phyloP scores from a whole-genome alignment of 2,329 filamentous ascomycete species.

The Pestalotiopsis sp. region DNA sequence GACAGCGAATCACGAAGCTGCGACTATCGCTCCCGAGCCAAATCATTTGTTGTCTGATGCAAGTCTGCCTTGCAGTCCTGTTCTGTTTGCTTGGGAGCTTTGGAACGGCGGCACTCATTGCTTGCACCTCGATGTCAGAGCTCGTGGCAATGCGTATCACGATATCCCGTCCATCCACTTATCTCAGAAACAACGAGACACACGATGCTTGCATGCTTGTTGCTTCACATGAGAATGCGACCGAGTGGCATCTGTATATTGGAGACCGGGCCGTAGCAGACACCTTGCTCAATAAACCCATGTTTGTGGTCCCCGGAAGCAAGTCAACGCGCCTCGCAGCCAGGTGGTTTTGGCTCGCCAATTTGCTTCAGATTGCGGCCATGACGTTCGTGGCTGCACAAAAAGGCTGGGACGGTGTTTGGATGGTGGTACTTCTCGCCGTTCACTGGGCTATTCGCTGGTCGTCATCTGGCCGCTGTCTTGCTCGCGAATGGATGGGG shows the following conservation, averaged over 20 bases:
- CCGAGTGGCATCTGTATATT: slow-evolving; percentile 16
- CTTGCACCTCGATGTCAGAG: neutral
- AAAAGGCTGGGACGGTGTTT: neutral
- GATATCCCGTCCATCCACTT: slow-evolving; percentile 18
- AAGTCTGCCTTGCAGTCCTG: neutral
- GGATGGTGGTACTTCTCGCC: neutral
- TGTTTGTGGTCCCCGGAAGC: neutral
- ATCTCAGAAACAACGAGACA: slow-evolving; percentile 25
- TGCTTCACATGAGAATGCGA: slow-evolving; percentile 24
- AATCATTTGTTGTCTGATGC: neutral
- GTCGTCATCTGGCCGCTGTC: neutral
- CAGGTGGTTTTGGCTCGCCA: neutral
- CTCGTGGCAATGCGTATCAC: neutral
- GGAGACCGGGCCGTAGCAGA: neutral
- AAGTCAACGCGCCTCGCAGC: rapidly evolving
- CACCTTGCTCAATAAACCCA: neutral
- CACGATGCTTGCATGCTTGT: slow-evolving; percentile 29
- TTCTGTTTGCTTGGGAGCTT: neutral
- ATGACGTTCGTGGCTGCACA: neutral
- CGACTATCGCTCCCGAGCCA: neutral
- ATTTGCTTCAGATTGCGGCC: neutral
- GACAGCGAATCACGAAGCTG: neutral
- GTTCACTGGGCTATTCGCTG: neutral
- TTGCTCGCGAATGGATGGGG: neutral
- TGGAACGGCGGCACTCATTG: neutral